Percentiles rank a stretch among this genome's conserved stretches.
Evolutionary conservation across 345 rosid genomes (phyloP).

Genomic region (Populus tremula): DNA sequence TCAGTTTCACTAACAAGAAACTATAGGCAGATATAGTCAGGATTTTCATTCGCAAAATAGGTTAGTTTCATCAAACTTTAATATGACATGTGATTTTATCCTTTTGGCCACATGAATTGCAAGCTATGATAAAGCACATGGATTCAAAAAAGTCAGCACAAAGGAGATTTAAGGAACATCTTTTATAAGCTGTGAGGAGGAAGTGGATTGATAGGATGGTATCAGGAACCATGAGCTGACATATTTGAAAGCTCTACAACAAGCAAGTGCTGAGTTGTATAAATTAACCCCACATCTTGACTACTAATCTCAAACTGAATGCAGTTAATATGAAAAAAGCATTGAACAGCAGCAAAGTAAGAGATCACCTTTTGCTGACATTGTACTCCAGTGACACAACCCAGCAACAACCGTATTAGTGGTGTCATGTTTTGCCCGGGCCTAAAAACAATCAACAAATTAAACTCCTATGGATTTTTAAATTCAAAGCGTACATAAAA

Average conservation of each 20-base stretch:
- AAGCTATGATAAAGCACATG: neutral
- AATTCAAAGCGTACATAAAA: neutral
- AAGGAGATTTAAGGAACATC: neutral
- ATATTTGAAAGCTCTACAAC: neutral
- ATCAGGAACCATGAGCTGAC: neutral
- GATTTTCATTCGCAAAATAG: neutral
- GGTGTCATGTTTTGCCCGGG: conserved; percentile 81
- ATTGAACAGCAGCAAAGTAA: conserved; percentile 6
- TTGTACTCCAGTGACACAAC: conserved; percentile 84
- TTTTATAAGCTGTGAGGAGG: neutral
- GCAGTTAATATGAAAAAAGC: neutral
- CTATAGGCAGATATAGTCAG: neutral
- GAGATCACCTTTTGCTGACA: conserved; percentile 74
- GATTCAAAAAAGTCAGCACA: neutral
- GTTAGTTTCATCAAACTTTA: neutral
- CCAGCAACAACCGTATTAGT: conserved; percentile 83
- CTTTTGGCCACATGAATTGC: neutral
- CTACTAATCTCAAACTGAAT: neutral
- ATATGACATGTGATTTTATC: neutral
- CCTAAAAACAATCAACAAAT: conserved; percentile 33
- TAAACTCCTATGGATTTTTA: neutral
- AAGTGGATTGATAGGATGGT: neutral
- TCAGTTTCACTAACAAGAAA: neutral
- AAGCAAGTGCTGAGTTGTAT: neutral
- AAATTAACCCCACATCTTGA: conserved; percentile 3